A percentile compares a stretch with the other conserved stretches of the same genome.
Evolutionary conservation across 495 filamentous ascomycete species (phyloP).

Genomic region (Penicillium chermesinum): DNA sequence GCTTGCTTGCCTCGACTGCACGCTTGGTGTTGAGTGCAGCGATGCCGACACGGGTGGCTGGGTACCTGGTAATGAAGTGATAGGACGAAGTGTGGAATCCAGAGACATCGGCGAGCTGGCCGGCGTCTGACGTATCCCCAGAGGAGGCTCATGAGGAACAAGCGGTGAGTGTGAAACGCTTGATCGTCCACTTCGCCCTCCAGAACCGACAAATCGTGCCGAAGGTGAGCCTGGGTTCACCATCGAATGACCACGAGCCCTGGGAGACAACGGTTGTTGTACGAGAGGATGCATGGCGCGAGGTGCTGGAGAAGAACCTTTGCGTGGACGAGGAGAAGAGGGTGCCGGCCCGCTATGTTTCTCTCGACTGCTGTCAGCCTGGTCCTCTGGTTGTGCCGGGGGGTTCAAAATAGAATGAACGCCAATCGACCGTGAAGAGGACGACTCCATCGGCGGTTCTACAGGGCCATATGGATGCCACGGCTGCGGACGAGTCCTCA

Average conservation of each 20-base stretch:
- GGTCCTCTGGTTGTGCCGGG: slow-evolving; percentile 26
- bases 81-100: slow-evolving; percentile 24
- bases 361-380: slow-evolving; percentile 21
- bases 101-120: slow-evolving; percentile 28
- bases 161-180: slow-evolving; percentile 45
- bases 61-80: slow-evolving; percentile 22
- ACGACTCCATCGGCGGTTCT: slow-evolving; percentile 34
- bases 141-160: slow-evolving; percentile 30
- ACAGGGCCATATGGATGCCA: slow-evolving; percentile 38
- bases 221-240: slow-evolving; percentile 63
- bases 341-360: slow-evolving; percentile 21
- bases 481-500: slow-evolving; percentile 32
- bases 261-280: slow-evolving; percentile 36
- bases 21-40: slow-evolving; percentile 36
- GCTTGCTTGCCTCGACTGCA: slow-evolving; percentile 41
- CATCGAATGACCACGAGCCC: slow-evolving; percentile 45
- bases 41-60: slow-evolving; percentile 31
- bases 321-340: slow-evolving; percentile 28
- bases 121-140: slow-evolving; percentile 21
- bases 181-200: slow-evolving; percentile 39
- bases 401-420: slow-evolving; percentile 50
- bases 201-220: slow-evolving; percentile 30
- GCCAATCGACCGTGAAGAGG: slow-evolving; percentile 42
- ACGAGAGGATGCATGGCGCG: slow-evolving; percentile 31
- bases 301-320: slow-evolving; percentile 30